Conservation (phyloP, 1,139 yeast species). For the Candida albicans region DNA sequence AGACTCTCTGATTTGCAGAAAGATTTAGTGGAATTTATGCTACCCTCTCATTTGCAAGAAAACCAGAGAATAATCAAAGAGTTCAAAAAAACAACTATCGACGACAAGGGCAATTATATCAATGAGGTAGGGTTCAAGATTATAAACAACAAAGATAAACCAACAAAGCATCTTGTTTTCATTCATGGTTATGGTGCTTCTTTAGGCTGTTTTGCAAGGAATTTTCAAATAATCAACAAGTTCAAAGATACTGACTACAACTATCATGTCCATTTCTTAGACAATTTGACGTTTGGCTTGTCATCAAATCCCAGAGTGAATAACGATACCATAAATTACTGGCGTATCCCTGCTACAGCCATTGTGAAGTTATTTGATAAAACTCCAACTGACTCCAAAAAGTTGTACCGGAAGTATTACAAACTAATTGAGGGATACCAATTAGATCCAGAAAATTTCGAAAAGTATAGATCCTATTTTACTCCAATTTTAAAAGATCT, state of each 20-base stretch:
- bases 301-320: conserved; percentile 61
- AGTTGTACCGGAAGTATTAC: conserved; percentile 42
- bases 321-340: conserved; percentile 16
- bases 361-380: conserved; percentile 32
- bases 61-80: conserved; percentile 24
- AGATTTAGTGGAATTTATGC: conserved; percentile 37
- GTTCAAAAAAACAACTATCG: conserved; percentile 26
- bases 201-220: conserved; percentile 79
- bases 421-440: conserved; percentile 39
- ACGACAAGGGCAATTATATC: conserved; percentile 28
- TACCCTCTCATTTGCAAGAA: conserved; percentile 22
- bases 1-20: conserved; percentile 34
- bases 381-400: conserved; percentile 28
- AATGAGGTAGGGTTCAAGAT: conserved; percentile 40
- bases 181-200: conserved; percentile 95
- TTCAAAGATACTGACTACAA: conserved; percentile 37
- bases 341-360: conserved; percentile 30
- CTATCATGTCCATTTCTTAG: conserved; percentile 68
- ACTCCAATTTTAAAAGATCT: conserved; percentile 41
- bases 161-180: conserved; percentile 54
- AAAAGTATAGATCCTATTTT: conserved; percentile 36
- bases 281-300: conserved; percentile 82
- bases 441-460: conserved; percentile 28
- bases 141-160: conserved; percentile 24
- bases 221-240: conserved; percentile 52